phyloP scores from a whole-genome alignment of 176 grass and related monocot species.

The Triticum aestivum region DNA sequence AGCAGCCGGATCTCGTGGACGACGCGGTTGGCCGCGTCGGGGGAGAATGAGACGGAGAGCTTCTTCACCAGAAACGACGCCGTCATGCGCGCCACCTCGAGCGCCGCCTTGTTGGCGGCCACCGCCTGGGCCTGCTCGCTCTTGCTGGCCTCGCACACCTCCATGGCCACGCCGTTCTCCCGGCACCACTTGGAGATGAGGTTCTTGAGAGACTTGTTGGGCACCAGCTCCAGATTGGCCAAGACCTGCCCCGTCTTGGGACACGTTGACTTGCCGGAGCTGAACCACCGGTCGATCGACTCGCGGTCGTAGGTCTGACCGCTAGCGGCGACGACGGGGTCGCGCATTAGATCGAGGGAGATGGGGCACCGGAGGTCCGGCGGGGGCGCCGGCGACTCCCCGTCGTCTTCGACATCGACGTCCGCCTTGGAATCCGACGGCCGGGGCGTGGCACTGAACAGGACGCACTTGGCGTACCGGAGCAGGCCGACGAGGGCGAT shows the following conservation, averaged over 20 bases:
- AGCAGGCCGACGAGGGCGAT: slow-evolving; percentile 81
- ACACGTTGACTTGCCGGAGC: slow-evolving; percentile 74
- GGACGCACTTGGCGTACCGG: slow-evolving; percentile 87
- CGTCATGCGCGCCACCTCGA: slow-evolving; percentile 89
- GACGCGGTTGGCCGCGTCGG: slow-evolving; percentile 65
- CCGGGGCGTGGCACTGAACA: slow-evolving; percentile 70
- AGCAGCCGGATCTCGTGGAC: slow-evolving; percentile 90
- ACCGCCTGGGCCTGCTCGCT: slow-evolving; percentile 29
- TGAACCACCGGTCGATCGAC: slow-evolving; percentile 75
- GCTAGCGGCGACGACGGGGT: slow-evolving; percentile 76
- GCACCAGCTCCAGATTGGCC: slow-evolving; percentile 54
- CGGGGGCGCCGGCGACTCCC: slow-evolving; percentile 47
- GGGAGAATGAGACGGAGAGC: slow-evolving; percentile 45
- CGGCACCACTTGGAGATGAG: slow-evolving; percentile 89
- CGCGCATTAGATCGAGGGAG: slow-evolving; percentile 85
- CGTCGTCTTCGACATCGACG: slow-evolving; percentile 37
- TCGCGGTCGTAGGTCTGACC: slow-evolving; percentile 95
- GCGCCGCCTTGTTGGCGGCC: slow-evolving; percentile 75
- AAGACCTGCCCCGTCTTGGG: slow-evolving; percentile 84
- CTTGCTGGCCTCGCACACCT: slow-evolving; percentile 46
- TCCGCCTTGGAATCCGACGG: slow-evolving; percentile 42
- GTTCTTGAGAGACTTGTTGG: slow-evolving; percentile 86
- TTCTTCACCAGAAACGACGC: slow-evolving; percentile 81
- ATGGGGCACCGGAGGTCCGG: slow-evolving; percentile 93
- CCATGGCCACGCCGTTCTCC: slow-evolving; percentile 66